A percentile compares a stretch with the other conserved stretches of the same genome.
phyloP scores from a whole-genome alignment of 176 grass and related monocot genomes.

The Urochloa ruziziensis region DNA sequence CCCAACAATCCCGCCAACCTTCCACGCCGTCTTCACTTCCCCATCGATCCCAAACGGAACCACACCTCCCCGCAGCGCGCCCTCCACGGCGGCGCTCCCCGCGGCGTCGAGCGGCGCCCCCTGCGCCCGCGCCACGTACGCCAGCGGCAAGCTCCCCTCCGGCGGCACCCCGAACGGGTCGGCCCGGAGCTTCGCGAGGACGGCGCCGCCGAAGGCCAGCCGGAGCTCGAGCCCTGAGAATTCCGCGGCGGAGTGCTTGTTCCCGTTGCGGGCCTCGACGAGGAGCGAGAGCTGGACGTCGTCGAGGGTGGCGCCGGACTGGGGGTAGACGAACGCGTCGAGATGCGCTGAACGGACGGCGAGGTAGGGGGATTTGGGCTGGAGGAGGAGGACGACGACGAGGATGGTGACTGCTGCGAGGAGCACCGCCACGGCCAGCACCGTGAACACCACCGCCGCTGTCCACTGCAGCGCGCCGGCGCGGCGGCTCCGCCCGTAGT shows the following conservation, averaged over 20 bases:
- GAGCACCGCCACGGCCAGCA: conserved; percentile 46
- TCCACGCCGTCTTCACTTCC: conserved; percentile 50
- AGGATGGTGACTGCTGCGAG: conserved; percentile 34
- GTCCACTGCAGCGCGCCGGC: conserved; percentile 39
- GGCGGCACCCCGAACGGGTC: conserved; percentile 37
- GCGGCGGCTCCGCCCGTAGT: background rate
- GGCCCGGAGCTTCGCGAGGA: conserved; percentile 52
- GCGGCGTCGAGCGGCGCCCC: conserved; percentile 39
- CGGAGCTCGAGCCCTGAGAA: conserved; percentile 53
- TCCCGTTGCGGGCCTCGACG: conserved; percentile 56
- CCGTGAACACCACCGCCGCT: conserved; percentile 43
- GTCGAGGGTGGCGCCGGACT: conserved; percentile 40
- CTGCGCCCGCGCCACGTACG: conserved; percentile 45
- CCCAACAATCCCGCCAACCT: conserved; percentile 31
- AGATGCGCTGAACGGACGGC: conserved; percentile 38
- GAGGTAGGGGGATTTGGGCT: conserved; percentile 50
- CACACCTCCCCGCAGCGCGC: conserved; percentile 35
- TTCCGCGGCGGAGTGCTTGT: conserved; percentile 24
- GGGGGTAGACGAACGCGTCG: conserved; percentile 50
- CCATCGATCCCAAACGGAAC: conserved; percentile 66
- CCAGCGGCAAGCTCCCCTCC: conserved; percentile 40
- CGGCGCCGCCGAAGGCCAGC: conserved; percentile 39
- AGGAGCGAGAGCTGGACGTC: conserved; percentile 32
- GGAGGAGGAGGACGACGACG: conserved; percentile 44
- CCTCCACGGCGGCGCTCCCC: conserved; percentile 45